Evolutionary conservation across 2,329 filamentous ascomycete species (phyloP), one percentile per base, ranked within the genome.

Genomic region (Colletotrichum sojae): DNA sequence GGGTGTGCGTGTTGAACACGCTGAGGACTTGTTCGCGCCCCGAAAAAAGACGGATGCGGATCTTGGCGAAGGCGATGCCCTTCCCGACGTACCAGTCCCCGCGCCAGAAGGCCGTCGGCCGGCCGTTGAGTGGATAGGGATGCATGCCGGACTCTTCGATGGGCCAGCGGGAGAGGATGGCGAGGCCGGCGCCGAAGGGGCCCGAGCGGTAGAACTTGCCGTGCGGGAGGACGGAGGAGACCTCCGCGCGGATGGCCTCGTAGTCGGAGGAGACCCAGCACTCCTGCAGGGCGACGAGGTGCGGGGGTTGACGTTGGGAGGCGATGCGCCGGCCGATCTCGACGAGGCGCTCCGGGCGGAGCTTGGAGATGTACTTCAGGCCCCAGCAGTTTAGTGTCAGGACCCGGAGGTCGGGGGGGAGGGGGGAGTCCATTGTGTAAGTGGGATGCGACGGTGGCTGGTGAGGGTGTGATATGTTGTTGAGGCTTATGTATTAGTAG

Each of bases 1-100:
- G 96, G 3, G 84, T 91, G 82, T 87, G 71, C 31, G 96, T 98
- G 78, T 94, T 95, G 78, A 98, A 98, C 2, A 98, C 94, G 76
- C 98, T 94, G 18, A 94, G 85, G 12, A 95, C 83, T 73, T 96
- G 92, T 68, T 88, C 48, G 25, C 36, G 45, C 55, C 45, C 15
- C 18, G 22, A 39, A n/a, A 55, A 54, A 40, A 67, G 20, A 48
- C 25, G 52, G 54, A 48, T n/a, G 54, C 61, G 55, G 73, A 98
- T 92, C 71, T 88, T 88, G 2, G 95, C 95, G 76, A 89, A 92
- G 6, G 95, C 96, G 49, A 98, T 90, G 16, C 96, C 96, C 79
- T 98, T 98, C 0, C 96, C 96, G 10, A 98, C 95, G 77, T 91
- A 98, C 94, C 95, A 98, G 80, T 98, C 95, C 12, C 96, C 96